Evolutionary conservation across 352 stramenopile species (phyloP).

Genomic region (Peronospora farinosa): DNA sequence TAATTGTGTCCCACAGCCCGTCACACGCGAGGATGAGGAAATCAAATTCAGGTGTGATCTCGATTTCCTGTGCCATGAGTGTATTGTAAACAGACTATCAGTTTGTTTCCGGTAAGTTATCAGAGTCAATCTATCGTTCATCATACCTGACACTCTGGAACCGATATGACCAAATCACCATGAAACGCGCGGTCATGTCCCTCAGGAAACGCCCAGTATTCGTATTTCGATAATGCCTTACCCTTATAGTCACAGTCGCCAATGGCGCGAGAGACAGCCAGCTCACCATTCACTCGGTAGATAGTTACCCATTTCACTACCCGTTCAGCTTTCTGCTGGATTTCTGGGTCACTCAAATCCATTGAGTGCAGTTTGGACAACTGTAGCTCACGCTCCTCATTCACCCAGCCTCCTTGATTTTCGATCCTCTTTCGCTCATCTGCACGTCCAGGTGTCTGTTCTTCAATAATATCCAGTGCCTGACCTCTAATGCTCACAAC

Average conservation of each 20-base stretch:
- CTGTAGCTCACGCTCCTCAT: slow-evolving; percentile 81
- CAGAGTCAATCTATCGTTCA: slow-evolving; percentile 10
- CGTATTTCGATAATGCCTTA: slow-evolving; percentile 58
- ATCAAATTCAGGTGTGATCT: slow-evolving; percentile 85
- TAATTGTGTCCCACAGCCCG: slow-evolving; percentile 90
- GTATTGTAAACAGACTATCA: slow-evolving; percentile 8
- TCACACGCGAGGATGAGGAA: slow-evolving; percentile 91
- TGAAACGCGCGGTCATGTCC: slow-evolving; percentile 74
- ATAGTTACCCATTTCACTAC: slow-evolving; percentile 85
- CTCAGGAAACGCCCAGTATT: slow-evolving; percentile 80
- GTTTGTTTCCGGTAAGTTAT: not conserved
- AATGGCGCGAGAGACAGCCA: slow-evolving; percentile 89
- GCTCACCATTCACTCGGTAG: slow-evolving; percentile 86
- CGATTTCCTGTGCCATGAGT: slow-evolving; percentile 52
- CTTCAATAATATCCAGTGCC: slow-evolving; percentile 82
- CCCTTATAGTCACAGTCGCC: slow-evolving; percentile 91
- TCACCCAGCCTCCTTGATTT: slow-evolving; percentile 63
- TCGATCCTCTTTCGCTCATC: slow-evolving; percentile 77
- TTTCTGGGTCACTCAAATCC: slow-evolving; percentile 82
- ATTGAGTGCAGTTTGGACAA: slow-evolving; percentile 86
- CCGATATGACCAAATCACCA: slow-evolving; percentile 81
- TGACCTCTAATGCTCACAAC: slow-evolving; percentile 76
- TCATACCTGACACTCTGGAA: slow-evolving; percentile 72
- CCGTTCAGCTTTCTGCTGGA: slow-evolving; percentile 71
- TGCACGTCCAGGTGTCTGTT: slow-evolving; percentile 71